Evolutionary conservation across 164 flowering plant species (phyloP).

Genomic region (Euptelea pleiosperma): DNA sequence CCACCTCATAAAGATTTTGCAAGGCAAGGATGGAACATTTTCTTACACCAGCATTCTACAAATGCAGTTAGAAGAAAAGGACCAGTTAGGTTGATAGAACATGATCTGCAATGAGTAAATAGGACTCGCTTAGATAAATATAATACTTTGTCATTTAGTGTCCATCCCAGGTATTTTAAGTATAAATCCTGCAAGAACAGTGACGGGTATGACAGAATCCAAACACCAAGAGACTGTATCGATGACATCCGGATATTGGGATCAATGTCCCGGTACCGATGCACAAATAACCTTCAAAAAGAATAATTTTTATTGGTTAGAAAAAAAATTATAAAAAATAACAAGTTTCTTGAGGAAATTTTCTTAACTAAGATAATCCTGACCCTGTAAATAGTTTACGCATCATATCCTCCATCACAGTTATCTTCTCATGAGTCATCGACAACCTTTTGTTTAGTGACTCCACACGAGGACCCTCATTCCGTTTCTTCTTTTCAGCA

Average conservation of each 20-base stretch:
- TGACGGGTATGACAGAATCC: slow-evolving; percentile 93
- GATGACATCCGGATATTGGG: slow-evolving; percentile 82
- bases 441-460: slow-evolving; percentile 78
- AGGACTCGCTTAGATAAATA: slow-evolving; percentile 2
- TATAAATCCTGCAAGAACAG: slow-evolving; percentile 89
- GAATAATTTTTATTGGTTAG: neutral
- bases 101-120: neutral
- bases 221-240: slow-evolving; percentile 88
- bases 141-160: slow-evolving; percentile 86
- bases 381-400: slow-evolving; percentile 92
- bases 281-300: slow-evolving; percentile 83
- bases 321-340: neutral
- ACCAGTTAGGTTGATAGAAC: slow-evolving; percentile 10
- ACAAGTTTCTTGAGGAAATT: neutral
- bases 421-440: slow-evolving; percentile 73
- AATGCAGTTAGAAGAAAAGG: slow-evolving; percentile 18
- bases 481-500: slow-evolving; percentile 82
- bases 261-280: slow-evolving; percentile 95
- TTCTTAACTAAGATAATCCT: slow-evolving; percentile 3
- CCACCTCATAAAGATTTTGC: slow-evolving; percentile 92
- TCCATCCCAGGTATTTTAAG: slow-evolving; percentile 98
- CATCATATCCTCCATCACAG: slow-evolving; percentile 83
- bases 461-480: slow-evolving; percentile 92
- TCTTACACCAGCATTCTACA: slow-evolving; percentile 89
- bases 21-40: slow-evolving; percentile 83